Percentiles rank a stretch among this genome's conserved stretches.
phyloP scores from a whole-genome alignment of 345 rosid species.

The Camelina laxa region DNA sequence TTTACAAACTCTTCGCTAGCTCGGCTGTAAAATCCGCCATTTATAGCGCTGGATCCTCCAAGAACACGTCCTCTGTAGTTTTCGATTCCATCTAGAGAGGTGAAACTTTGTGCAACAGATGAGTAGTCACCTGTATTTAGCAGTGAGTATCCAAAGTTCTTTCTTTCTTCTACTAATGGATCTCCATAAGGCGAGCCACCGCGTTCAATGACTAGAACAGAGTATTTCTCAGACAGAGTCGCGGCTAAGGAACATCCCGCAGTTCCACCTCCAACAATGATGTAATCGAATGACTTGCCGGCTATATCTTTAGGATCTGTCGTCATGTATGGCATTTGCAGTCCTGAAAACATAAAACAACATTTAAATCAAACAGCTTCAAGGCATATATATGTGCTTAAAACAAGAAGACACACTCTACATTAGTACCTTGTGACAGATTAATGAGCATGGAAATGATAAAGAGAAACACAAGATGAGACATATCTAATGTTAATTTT shows the following conservation, averaged over 20 bases:
- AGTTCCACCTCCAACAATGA: conserved; percentile 74
- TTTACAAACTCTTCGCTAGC: conserved; percentile 61
- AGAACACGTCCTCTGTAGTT: conserved; percentile 67
- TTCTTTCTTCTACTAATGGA: conserved; percentile 53
- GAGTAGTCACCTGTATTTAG: conserved; percentile 62
- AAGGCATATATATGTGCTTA: not conserved
- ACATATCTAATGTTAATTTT: conserved; percentile 32
- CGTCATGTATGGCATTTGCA: conserved; percentile 60
- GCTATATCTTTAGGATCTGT: conserved; percentile 57
- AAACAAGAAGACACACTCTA: conserved; percentile 3
- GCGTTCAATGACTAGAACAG: conserved; percentile 68
- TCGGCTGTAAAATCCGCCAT: conserved; percentile 77
- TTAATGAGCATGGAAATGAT: conserved; percentile 29
- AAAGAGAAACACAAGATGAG: conserved; percentile 27
- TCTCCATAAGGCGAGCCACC: conserved; percentile 70
- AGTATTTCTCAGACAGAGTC: conserved; percentile 62
- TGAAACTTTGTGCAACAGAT: conserved; percentile 65
- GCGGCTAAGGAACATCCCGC: conserved; percentile 76
- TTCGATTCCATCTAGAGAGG: conserved; percentile 58
- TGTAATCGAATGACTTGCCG: conserved; percentile 76
- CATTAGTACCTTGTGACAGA: conserved; percentile 29
- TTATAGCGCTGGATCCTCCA: conserved; percentile 73
- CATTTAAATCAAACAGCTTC: not conserved
- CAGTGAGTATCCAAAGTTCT: conserved; percentile 56
- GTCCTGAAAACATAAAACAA: conserved; percentile 44